Percentiles rank a stretch among this genome's conserved stretches.
phyloP scores from a whole-genome alignment of 768 basidiomycete genomes.

The Leucogyrophana mollusca region DNA sequence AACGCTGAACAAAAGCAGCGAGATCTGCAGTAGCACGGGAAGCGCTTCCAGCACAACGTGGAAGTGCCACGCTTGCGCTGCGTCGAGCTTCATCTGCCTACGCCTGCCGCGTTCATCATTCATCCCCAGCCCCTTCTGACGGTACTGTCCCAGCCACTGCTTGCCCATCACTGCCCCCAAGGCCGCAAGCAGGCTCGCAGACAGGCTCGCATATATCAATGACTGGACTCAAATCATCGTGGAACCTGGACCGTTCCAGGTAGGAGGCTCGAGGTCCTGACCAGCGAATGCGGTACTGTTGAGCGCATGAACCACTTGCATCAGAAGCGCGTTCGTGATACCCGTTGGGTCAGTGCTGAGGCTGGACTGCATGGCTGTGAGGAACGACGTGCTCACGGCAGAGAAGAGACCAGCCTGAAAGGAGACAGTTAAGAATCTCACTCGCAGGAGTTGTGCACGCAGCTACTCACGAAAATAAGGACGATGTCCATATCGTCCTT shows the following conservation, averaged over 20 bases:
- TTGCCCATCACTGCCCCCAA: constrained; percentile 18
- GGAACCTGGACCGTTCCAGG: constrained; percentile 17
- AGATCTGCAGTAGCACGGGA: constrained; percentile 10
- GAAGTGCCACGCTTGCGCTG: constrained; percentile 12
- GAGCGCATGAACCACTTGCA: constrained; percentile 11
- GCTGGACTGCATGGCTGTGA: constrained; percentile 33
- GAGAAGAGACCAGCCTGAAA: constrained; percentile 43
- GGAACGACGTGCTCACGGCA: constrained; percentile 36
- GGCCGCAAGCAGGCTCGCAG: constrained; percentile 19
- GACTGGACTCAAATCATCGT: constrained; percentile 14
- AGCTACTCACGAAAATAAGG: constrained; percentile 18
- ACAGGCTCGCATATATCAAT: constrained; percentile 18
- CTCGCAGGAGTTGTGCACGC: background rate
- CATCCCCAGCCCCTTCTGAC: constrained; percentile 10
- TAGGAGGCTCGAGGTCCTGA: constrained; percentile 5
- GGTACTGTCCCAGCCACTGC: constrained; percentile 12
- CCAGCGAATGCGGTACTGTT: constrained; percentile 11
- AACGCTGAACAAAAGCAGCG: constrained; percentile 9
- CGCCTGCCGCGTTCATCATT: constrained; percentile 12
- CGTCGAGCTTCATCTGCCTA: constrained; percentile 9
- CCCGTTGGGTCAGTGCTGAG: constrained; percentile 30
- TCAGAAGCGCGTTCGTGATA: constrained; percentile 25
- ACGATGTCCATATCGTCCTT: constrained; percentile 18
- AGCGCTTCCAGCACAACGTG: constrained; percentile 6
- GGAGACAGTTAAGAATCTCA: background rate